These are phyloP conservation scores for Yamadazyma jaroonii DNA, from an alignment of 1,139 yeast genomes.

Conservation along the genomic window DNA sequence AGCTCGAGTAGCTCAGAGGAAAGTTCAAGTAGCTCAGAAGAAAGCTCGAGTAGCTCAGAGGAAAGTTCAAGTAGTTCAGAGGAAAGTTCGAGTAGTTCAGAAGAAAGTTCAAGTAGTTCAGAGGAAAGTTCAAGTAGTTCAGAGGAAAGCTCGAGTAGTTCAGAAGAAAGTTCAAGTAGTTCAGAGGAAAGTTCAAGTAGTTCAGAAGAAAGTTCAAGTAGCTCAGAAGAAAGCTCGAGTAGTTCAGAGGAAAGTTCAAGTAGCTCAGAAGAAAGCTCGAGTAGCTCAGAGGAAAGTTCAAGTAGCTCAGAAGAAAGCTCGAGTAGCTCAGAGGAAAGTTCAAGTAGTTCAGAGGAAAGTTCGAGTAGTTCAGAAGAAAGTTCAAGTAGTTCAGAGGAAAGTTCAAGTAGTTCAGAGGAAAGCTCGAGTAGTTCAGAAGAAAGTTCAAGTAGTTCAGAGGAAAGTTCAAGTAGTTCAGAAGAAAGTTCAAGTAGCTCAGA, in stretches of 20 bases:
- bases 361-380: background rate
- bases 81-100: too few species aligned
- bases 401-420: background rate
- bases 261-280: background rate
- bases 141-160: background rate
- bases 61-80: too few species aligned
- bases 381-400: background rate
- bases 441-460: background rate
- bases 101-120: too few species aligned
- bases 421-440: background rate
- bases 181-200: background rate
- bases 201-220: background rate
- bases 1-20: too few species aligned
- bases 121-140: too few species aligned
- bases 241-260: background rate
- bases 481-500: background rate
- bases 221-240: background rate
- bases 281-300: background rate
- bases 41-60: too few species aligned
- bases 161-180: background rate
- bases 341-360: background rate
- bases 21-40: too few species aligned
- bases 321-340: too few species aligned
- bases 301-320: background rate
- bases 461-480: background rate